Conservation (phyloP, 345 rosid genomes). For the Citrus australasica region DNA sequence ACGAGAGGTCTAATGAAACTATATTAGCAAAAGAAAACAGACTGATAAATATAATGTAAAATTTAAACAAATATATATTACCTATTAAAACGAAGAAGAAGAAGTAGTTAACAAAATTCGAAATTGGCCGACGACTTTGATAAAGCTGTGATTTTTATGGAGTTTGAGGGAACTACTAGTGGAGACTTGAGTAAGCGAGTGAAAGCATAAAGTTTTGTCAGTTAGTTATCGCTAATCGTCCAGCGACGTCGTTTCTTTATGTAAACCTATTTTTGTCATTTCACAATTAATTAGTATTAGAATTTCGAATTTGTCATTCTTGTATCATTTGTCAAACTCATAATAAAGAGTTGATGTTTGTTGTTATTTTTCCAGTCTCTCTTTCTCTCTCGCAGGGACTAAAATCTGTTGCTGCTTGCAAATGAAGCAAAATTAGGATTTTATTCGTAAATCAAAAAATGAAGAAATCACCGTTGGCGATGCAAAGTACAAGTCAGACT, state of each 20-base stretch:
- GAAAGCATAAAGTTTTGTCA: not conserved
- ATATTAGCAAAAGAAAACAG: not conserved
- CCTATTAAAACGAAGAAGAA: not conserved
- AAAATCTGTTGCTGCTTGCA: not conserved
- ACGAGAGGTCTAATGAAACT: not conserved
- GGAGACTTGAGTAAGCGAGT: not conserved
- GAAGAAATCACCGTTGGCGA: constrained; percentile 73
- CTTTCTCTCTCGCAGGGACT: too few relatives aligned
- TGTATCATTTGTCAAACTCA: not conserved
- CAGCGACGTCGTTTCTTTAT: not conserved
- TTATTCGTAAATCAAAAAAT: constrained; percentile 17
- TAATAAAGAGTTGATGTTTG: not conserved
- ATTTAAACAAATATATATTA: not conserved
- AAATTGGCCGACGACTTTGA: not conserved
- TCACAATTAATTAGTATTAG: not conserved
- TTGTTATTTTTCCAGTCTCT: too few relatives aligned
- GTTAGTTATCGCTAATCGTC: not conserved
- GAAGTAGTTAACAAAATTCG: not conserved
- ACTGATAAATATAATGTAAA: not conserved
- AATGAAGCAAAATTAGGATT: not conserved
- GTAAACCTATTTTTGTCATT: not conserved
- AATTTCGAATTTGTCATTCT: not conserved
- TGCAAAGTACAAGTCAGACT: constrained; percentile 40
- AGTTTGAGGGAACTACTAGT: not conserved
- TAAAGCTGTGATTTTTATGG: constrained; percentile 4